Evolutionary conservation across 257 asterid genomes (phyloP), one percentile per base, ranked within the genome.

Genomic region (Ehretia macrophylla): DNA sequence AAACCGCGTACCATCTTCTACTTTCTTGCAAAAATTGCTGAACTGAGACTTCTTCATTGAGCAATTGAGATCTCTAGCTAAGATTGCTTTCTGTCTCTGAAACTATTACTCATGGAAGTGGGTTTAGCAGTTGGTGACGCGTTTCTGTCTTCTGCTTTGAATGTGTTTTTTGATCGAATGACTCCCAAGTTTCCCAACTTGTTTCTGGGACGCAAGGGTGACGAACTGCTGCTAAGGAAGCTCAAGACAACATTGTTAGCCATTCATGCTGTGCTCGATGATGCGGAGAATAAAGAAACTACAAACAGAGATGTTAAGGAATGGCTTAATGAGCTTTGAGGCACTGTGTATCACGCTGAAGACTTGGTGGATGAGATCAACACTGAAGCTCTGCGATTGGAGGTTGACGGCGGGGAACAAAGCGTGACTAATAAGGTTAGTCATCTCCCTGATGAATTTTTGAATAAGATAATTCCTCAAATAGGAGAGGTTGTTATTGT

Each of bases 211-310:
- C 5, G 10, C 8, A 59, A 8, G 50, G 5, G 17, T 1, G 35
- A 32, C 18, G 58, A 20, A 45, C 1, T 0, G 0, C 19, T 58
- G 1, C 12, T 73, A n/a, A 45, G 50, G 39, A 55, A 65, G 19
- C 39, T 67, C 35, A n/a, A 1, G 17, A n/a, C 19, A 8, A 56
- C 17, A 21, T 49, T 74, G 55, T n/a, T 5, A 20, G 55, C 47
- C 5, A 11, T 72, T 19, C 17, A 32, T 0, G 17, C 16, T 10
- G 78, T 72, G 67, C 68, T 72, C 37, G 44, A 20, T 53, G 73
- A 67, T 57, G 73, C 73, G 11, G 63, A 72, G 48, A 42, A 57
- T 21, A 66, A 65, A 63, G 56, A 72, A 51, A 35, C 39, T 4
- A 20, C 49, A 1, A 53, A 51, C 11, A 11, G 0, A 11, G 37